phyloP scores from a whole-genome alignment of 768 basidiomycete genomes.

The Russula sp. region DNA sequence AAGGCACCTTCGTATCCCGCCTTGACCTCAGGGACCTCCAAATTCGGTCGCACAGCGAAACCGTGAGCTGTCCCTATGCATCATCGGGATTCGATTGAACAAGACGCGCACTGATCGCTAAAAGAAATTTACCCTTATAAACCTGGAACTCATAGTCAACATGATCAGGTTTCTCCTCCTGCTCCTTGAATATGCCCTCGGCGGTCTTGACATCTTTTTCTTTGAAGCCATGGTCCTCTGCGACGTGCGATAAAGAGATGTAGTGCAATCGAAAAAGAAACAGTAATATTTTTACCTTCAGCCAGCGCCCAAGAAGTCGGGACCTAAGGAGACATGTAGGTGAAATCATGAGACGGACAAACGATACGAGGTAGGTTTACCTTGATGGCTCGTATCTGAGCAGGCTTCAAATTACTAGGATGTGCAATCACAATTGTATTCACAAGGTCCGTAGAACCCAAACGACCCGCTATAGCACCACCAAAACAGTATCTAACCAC shows the following conservation, averaged over 20 bases:
- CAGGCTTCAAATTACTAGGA: slow-evolving; percentile 37
- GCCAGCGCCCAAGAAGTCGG: slow-evolving; percentile 39
- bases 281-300: slow-evolving; percentile 35
- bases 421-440: slow-evolving; percentile 44
- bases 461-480: slow-evolving; percentile 35
- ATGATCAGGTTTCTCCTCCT: slow-evolving; percentile 34
- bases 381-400: slow-evolving; percentile 41
- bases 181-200: slow-evolving; percentile 36
- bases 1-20: slow-evolving; percentile 46
- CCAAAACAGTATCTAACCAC: slow-evolving; percentile 42
- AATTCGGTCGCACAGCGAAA: slow-evolving; percentile 48
- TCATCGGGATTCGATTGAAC: slow-evolving; percentile 8
- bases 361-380: slow-evolving; percentile 25
- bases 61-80: slow-evolving; percentile 47
- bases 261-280: neutral
- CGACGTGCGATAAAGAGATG: neutral
- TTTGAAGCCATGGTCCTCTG: slow-evolving; percentile 40
- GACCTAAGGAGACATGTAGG: slow-evolving; percentile 9
- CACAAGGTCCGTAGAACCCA: slow-evolving; percentile 38
- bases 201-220: slow-evolving; percentile 33
- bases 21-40: slow-evolving; percentile 43
- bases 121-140: slow-evolving; percentile 37
- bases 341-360: slow-evolving; percentile 30
- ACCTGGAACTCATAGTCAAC: slow-evolving; percentile 40
- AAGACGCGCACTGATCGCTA: neutral